phyloP scores from a whole-genome alignment of 164 flowering plant species.

The Piper longum region DNA sequence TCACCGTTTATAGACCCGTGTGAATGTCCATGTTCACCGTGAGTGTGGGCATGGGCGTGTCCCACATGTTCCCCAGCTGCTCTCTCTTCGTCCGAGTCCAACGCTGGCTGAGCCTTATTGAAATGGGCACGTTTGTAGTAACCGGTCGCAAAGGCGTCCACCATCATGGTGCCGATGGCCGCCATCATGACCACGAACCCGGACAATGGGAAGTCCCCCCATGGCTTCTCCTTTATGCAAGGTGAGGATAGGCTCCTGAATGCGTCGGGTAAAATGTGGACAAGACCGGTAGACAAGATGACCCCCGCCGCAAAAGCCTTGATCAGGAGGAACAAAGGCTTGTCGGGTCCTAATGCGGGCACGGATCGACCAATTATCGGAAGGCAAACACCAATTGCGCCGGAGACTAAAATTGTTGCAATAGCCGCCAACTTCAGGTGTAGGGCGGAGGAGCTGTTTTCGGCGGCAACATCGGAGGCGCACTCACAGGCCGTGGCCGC shows the following conservation, averaged over 20 bases:
- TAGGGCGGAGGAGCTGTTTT: conserved; percentile 8
- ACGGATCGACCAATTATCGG: conserved; percentile 17
- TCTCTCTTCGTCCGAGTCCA: conserved; percentile 8
- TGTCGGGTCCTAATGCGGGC: conserved; percentile 15
- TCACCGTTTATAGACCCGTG: conserved; percentile 14
- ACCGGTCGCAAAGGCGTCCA: conserved; percentile 17
- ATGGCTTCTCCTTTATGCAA: conserved; percentile 17
- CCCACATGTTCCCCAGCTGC: conserved; percentile 7
- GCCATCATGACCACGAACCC: conserved; percentile 34
- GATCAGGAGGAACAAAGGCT: conserved; percentile 15
- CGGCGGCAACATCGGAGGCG: not conserved
- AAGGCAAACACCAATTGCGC: conserved; percentile 16
- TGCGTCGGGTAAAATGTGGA: conserved; percentile 33
- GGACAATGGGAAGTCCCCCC: conserved; percentile 31
- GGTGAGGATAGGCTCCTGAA: conserved; percentile 18
- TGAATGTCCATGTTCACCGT: conserved; percentile 22
- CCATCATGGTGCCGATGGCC: conserved; percentile 21
- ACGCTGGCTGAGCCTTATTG: conserved; percentile 4
- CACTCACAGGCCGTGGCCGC: not conserved
- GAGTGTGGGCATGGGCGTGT: conserved; percentile 19
- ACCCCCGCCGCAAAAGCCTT: conserved; percentile 39
- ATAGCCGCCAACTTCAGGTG: conserved; percentile 16
- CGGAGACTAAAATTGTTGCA: conserved; percentile 13
- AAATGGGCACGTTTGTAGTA: conserved; percentile 6
- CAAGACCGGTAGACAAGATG: conserved; percentile 27